phyloP scores from a whole-genome alignment of 306 rosid genomes.

The Glycyrrhiza uralensis region DNA sequence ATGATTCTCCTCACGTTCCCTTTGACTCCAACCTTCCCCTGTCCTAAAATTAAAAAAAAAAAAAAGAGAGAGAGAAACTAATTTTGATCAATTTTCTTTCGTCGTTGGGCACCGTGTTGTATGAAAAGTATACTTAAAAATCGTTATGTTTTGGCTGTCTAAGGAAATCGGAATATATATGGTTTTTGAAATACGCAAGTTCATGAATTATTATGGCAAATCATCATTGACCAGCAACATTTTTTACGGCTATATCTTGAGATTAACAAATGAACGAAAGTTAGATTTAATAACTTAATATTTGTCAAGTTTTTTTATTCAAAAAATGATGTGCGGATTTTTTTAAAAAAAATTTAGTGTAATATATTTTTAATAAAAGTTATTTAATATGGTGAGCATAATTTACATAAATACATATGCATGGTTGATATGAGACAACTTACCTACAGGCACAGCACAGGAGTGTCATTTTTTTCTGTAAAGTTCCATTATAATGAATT shows the following conservation, averaged over 20 bases:
- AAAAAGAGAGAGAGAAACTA: background rate
- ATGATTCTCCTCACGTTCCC: background rate
- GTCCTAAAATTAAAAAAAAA: background rate
- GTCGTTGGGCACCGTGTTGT: background rate
- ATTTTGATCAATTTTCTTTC: background rate
- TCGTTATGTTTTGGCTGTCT: background rate
- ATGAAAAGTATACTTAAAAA: background rate
- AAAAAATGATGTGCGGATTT: background rate
- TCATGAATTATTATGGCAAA: background rate
- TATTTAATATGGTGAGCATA: no score
- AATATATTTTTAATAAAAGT: no score
- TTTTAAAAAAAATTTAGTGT: background rate
- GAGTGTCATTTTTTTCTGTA: conserved; percentile 10
- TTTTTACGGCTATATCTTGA: background rate
- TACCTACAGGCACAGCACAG: no score
- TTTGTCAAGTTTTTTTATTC: background rate
- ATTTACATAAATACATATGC: background rate
- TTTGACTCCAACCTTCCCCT: background rate
- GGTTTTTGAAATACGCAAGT: background rate
- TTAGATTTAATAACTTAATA: no score
- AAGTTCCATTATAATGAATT: conserved; percentile 12
- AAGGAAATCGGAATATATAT: background rate
- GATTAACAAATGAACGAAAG: background rate
- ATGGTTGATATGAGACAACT: conserved; percentile 28
- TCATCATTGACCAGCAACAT: conserved; percentile 9